These are phyloP conservation scores for Salix dunnii DNA, from an alignment of 345 rosid species.

Conservation along the genomic window DNA sequence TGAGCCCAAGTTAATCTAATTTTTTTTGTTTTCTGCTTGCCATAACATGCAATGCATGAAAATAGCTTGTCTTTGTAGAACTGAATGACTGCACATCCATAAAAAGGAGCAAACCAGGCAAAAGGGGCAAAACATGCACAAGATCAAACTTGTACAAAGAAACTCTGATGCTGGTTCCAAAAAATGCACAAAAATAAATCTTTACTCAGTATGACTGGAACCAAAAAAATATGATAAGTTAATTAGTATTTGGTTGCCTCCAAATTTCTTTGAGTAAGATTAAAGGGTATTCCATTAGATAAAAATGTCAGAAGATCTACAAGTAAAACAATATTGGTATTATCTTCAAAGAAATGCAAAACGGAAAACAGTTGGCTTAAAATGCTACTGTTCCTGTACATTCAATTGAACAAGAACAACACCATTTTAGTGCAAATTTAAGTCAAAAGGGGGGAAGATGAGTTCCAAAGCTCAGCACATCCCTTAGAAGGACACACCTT, in stretches of 20 bases:
- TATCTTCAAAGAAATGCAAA: background rate
- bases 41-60: background rate
- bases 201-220: background rate
- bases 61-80: background rate
- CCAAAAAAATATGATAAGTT: background rate
- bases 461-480: background rate
- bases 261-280: background rate
- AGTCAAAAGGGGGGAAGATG: background rate
- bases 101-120: background rate
- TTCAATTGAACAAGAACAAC: background rate
- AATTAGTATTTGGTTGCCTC: background rate
- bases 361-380: background rate
- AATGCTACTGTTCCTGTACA: background rate
- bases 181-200: background rate
- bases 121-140: background rate
- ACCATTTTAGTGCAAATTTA: background rate
- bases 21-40: background rate
- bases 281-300: background rate
- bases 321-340: background rate
- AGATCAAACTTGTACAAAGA: background rate
- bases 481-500: background rate
- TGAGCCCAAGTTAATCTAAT: too few species aligned
- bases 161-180: background rate
- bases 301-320: background rate
- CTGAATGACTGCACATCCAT: background rate